A percentile compares a stretch with the other conserved stretches of the same genome.
These are phyloP conservation scores for Dactylonectria estremocensis DNA, from an alignment of 2,329 filamentous ascomycete genomes.

Conservation along the genomic window DNA sequence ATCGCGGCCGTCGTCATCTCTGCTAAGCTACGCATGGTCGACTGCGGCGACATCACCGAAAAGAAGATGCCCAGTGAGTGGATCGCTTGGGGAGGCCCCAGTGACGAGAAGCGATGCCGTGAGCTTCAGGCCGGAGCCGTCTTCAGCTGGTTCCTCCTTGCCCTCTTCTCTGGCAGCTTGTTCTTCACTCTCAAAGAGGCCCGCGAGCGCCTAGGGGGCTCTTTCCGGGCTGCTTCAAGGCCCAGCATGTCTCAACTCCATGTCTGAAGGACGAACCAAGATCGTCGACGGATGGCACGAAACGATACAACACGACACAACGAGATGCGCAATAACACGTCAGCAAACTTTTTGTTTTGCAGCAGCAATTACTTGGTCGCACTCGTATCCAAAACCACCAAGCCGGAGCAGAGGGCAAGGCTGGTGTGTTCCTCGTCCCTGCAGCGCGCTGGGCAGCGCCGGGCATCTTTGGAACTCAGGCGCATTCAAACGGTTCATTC, in stretches of 20 bases:
- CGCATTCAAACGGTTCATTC: conserved; percentile 29
- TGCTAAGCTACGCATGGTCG: conserved; percentile 77
- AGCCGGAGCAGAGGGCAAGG: conserved; percentile 9
- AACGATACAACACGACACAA: conserved; percentile 8
- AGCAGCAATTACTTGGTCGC: conserved; percentile 1
- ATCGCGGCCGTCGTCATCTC: conserved; percentile 80
- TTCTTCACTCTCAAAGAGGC: conserved; percentile 70
- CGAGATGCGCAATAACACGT: not conserved
- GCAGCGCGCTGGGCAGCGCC: conserved; percentile 18
- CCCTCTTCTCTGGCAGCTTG: conserved; percentile 70
- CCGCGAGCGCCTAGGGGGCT: conserved; percentile 62
- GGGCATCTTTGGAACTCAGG: conserved; percentile 18
- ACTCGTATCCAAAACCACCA: conserved; percentile 14
- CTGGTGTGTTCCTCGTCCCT: conserved; percentile 15
- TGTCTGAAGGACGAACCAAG: conserved; percentile 53
- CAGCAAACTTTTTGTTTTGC: not conserved
- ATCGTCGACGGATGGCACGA: not conserved
- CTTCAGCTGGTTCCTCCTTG: conserved; percentile 86
- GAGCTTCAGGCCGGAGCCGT: conserved; percentile 82
- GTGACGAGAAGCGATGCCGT: conserved; percentile 77
- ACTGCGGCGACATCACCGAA: conserved; percentile 71
- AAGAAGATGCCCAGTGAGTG: conserved; percentile 59
- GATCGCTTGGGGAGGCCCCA: conserved; percentile 74
- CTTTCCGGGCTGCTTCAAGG: conserved; percentile 56
- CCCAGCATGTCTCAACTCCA: conserved; percentile 73